Percentiles rank a stretch among this genome's conserved stretches.
These are phyloP conservation scores for Saksenaea oblongispora DNA, from an alignment of 371 early-diverging fungal genomes.

Conservation along the genomic window DNA sequence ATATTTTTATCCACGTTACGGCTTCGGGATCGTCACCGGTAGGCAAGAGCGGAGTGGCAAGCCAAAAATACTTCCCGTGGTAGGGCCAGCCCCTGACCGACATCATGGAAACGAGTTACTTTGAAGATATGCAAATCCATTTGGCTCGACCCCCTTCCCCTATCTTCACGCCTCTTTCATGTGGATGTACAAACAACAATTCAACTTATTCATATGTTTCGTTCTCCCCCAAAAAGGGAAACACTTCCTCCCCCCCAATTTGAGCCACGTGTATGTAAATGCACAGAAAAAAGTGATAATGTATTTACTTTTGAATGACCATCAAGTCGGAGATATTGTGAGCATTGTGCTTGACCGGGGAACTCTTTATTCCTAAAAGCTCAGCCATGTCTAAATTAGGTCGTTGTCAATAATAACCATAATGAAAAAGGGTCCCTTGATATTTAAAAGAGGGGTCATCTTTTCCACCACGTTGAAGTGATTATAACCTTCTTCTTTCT, in stretches of 20 bases:
- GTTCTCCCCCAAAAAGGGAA: too few relatives aligned
- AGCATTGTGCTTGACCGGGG: constrained; percentile 1
- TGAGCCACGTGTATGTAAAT: background rate
- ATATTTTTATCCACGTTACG: background rate
- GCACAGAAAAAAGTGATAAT: background rate
- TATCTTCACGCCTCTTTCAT: background rate
- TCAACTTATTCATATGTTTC: background rate
- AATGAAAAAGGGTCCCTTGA: background rate
- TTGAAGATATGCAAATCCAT: background rate
- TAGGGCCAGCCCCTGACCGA: background rate
- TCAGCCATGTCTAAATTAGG: constrained; percentile 1
- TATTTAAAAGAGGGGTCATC: background rate
- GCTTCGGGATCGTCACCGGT: background rate
- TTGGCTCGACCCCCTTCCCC: background rate
- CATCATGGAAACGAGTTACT: background rate
- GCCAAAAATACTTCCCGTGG: background rate
- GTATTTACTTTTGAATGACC: too few relatives aligned
- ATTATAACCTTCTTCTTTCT: background rate
- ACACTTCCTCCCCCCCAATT: background rate
- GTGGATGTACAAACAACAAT: background rate
- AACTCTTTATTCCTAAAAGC: background rate
- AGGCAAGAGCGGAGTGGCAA: background rate
- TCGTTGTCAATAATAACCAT: background rate
- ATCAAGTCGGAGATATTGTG: background rate
- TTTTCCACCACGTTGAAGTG: background rate